Evolutionary conservation across 116 monocot genomes (phyloP).

Genomic region (Phalaenopsis hybrid): DNA sequence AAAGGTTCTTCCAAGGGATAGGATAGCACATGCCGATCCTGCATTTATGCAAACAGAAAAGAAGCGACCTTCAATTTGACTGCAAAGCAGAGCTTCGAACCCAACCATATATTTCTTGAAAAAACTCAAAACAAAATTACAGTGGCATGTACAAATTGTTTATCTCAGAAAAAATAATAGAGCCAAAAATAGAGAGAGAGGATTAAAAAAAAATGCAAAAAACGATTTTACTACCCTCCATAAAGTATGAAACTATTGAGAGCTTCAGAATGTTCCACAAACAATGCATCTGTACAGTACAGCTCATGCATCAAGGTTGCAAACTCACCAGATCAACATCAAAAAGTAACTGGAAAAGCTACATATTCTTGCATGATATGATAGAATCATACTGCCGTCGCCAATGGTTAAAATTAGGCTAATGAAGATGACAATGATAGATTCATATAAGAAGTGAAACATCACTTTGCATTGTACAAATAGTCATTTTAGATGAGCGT

Average conservation of each 20-base stretch:
- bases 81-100: neutral
- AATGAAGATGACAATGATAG: neutral
- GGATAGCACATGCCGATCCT: conserved; percentile 50
- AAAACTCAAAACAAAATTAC: neutral
- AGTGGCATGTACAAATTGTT: neutral
- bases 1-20: conserved; percentile 28
- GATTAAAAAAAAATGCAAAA: neutral
- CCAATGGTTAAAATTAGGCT: neutral
- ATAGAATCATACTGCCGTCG: neutral
- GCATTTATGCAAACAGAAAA: conserved; percentile 7
- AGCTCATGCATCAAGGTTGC: neutral
- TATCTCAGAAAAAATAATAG: neutral
- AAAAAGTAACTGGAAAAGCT: neutral
- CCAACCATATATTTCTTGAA: neutral
- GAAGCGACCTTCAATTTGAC: neutral
- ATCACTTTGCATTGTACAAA: neutral
- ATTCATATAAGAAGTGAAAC: neutral
- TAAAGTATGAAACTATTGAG: neutral
- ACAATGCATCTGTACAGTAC: neutral
- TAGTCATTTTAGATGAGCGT: neutral
- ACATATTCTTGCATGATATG: neutral
- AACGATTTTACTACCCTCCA: neutral
- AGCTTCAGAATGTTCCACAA: neutral
- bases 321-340: neutral
- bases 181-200: neutral